Conservation (phyloP, 176 grass and related monocot genomes). For the Bothriochloa decipiens region DNA sequence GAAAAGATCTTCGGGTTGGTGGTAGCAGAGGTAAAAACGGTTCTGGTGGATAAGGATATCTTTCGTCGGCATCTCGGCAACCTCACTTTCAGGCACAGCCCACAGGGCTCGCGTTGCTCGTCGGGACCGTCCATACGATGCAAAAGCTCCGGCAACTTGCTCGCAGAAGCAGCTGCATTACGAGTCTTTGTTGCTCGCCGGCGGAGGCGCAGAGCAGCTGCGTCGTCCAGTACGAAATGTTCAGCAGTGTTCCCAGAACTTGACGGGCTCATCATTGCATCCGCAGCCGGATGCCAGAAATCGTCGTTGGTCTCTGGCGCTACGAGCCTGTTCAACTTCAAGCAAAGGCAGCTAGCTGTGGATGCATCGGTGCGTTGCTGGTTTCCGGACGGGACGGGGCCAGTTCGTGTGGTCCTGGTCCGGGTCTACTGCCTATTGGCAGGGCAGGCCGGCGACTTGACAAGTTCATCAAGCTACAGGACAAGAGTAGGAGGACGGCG, state of each 20-base stretch:
- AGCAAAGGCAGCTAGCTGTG: conserved; percentile 26
- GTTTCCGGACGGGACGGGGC: background rate
- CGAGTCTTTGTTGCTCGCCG: no score
- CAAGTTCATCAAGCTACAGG: background rate
- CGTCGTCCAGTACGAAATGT: no score
- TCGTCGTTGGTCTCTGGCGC: background rate
- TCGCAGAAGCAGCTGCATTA: no score
- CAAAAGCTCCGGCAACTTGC: no score
- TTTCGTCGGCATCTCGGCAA: background rate
- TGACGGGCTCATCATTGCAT: background rate
- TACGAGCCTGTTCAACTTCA: conserved; percentile 23
- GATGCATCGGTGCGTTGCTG: background rate
- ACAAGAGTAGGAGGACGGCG: background rate
- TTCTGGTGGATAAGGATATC: background rate
- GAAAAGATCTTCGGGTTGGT: conserved; percentile 10
- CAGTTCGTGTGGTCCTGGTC: background rate
- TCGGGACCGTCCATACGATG: background rate
- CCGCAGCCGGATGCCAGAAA: background rate
- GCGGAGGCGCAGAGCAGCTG: no score
- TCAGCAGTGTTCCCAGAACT: no score
- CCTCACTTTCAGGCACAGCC: background rate
- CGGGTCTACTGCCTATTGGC: background rate
- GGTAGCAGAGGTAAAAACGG: background rate
- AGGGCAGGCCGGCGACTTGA: conserved; percentile 10
- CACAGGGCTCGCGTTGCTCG: background rate